Percentiles rank a stretch among this genome's conserved stretches.
Conservation (phyloP, 257 asterid genomes). For the Solanum clarkiae region DNA sequence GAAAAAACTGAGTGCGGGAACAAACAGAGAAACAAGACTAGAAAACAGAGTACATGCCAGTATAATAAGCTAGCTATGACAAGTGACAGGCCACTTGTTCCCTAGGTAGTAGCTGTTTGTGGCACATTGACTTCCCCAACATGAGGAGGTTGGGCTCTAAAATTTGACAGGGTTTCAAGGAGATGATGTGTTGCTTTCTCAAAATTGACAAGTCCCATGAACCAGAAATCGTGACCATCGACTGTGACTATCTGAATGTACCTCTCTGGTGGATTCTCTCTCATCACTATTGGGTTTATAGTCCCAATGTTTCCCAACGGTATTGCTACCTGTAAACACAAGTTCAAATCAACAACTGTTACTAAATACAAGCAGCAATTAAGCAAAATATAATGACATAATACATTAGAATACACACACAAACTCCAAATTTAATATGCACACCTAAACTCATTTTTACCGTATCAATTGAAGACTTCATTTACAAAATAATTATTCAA, state of each 20-base stretch:
- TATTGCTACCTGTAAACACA: conserved; percentile 34
- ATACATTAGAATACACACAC: too few species aligned
- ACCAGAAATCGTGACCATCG: conserved; percentile 80
- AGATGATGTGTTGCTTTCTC: conserved; percentile 66
- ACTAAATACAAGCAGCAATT: background rate
- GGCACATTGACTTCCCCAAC: background rate
- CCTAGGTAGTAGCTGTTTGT: background rate
- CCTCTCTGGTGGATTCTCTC: conserved; percentile 46
- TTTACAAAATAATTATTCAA: background rate
- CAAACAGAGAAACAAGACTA: background rate
- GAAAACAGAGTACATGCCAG: background rate
- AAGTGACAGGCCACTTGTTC: background rate
- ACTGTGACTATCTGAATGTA: conserved; percentile 43
- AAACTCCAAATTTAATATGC: background rate
- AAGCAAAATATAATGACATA: too few species aligned
- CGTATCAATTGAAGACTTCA: background rate
- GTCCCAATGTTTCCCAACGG: conserved; percentile 39
- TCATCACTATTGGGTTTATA: conserved; percentile 48
- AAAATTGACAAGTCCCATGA: conserved; percentile 69
- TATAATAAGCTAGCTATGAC: background rate
- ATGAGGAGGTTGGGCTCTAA: background rate
- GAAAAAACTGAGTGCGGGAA: background rate
- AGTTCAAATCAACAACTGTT: background rate
- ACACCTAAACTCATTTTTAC: background rate
- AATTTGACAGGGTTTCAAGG: conserved; percentile 36